These are phyloP conservation scores for Polygonum aviculare DNA, from an alignment of 148 eudicot genomes.

Conservation along the genomic window DNA sequence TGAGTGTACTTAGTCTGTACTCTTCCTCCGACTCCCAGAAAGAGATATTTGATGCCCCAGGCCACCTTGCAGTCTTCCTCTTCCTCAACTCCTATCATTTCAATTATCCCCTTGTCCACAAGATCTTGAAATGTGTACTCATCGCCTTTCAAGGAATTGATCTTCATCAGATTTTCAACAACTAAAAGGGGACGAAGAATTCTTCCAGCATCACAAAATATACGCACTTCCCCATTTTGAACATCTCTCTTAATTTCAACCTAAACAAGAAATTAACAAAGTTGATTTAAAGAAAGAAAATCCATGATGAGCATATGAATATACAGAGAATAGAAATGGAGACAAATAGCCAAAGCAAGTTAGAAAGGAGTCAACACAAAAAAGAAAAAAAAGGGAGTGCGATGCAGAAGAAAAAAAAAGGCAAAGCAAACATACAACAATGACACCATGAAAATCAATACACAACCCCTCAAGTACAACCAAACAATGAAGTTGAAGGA, in stretches of 20 bases:
- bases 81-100: slow-evolving; percentile 82
- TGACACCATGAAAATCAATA: not conserved
- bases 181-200: slow-evolving; percentile 83
- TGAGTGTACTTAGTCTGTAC: slow-evolving; percentile 53
- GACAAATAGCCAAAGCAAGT: not conserved
- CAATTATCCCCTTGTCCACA: slow-evolving; percentile 67
- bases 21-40: slow-evolving; percentile 35
- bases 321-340: not conserved
- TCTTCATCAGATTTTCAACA: slow-evolving; percentile 58
- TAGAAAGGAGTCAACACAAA: not conserved
- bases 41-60: slow-evolving; percentile 71
- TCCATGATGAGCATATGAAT: not conserved
- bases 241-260: slow-evolving; percentile 74
- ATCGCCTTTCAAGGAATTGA: slow-evolving; percentile 56
- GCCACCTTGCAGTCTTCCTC: slow-evolving; percentile 88
- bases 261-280: slow-evolving; percentile 22
- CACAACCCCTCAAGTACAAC: not conserved
- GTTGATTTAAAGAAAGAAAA: not conserved
- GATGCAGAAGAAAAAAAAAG: not conserved
- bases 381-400: not conserved
- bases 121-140: slow-evolving; percentile 54
- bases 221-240: slow-evolving; percentile 65
- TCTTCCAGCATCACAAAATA: slow-evolving; percentile 86
- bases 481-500: not conserved
- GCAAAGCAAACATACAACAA: not conserved